These are phyloP conservation scores for Ascochyta pisi DNA, from an alignment of 2,329 filamentous ascomycete species.

Conservation along the genomic window DNA sequence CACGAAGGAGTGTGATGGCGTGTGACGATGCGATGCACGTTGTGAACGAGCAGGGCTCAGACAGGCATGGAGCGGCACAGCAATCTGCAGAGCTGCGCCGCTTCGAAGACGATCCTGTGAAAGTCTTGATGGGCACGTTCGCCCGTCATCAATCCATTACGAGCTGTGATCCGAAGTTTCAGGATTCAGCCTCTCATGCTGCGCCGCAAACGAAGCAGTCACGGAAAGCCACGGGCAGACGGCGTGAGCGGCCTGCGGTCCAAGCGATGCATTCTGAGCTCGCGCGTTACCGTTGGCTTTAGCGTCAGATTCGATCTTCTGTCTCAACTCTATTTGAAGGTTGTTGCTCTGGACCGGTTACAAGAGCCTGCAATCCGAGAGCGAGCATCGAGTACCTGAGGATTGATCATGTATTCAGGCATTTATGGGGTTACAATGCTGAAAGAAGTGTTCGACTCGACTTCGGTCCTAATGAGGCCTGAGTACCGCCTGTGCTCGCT, in stretches of 20 bases:
- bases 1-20: conserved; percentile 26
- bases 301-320: conserved; percentile 22
- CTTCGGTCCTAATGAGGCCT: conserved; percentile 9
- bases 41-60: conserved; percentile 7
- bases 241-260: conserved; percentile 32
- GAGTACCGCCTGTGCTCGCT: conserved; percentile 21
- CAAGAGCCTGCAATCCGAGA: conserved; percentile 6
- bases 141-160: conserved; percentile 16
- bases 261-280: conserved; percentile 25
- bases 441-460: neutral
- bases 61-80: conserved; percentile 17
- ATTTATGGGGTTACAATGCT: conserved; percentile 1
- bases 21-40: conserved; percentile 27
- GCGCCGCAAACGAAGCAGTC: conserved; percentile 27
- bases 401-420: conserved; percentile 5
- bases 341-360: conserved; percentile 13
- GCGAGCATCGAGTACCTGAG: neutral
- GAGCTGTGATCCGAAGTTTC: conserved; percentile 36
- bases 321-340: conserved; percentile 15
- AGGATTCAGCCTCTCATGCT: conserved; percentile 28
- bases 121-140: conserved; percentile 20
- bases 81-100: conserved; percentile 24
- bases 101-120: conserved; percentile 20
- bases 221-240: conserved; percentile 20
- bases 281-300: conserved; percentile 33